Conservation (phyloP, 768 basidiomycete genomes). For the Hortiboletus campestris region DNA sequence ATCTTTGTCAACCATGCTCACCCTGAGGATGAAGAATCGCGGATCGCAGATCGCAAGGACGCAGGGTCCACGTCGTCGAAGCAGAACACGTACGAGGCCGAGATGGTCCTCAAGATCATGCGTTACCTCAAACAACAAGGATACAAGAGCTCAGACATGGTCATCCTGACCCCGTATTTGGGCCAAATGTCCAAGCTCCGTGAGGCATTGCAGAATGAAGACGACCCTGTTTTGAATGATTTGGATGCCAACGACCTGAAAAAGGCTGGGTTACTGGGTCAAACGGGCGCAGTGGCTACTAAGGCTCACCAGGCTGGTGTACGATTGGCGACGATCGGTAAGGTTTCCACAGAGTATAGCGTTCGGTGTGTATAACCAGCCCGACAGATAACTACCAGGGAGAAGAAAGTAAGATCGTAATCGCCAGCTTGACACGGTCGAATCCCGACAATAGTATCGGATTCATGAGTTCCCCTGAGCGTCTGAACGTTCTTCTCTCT, state of each 20-base stretch:
- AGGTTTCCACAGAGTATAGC: not conserved
- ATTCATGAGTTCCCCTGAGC: constrained; percentile 69
- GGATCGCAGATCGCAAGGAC: constrained; percentile 48
- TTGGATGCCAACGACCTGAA: constrained; percentile 60
- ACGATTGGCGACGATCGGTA: constrained; percentile 68
- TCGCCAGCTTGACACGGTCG: constrained; percentile 60
- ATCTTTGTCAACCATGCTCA: constrained; percentile 59
- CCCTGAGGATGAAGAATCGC: constrained; percentile 49
- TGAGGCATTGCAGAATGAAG: constrained; percentile 40
- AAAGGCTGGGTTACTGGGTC: constrained; percentile 51
- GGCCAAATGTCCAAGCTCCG: constrained; percentile 58
- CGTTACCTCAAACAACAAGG: constrained; percentile 69
- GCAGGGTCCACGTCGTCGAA: constrained; percentile 53
- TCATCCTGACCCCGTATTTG: constrained; percentile 67
- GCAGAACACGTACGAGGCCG: constrained; percentile 56
- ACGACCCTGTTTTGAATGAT: constrained; percentile 63
- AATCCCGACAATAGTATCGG: constrained; percentile 58
- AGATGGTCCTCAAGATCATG: constrained; percentile 66
- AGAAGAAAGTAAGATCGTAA: constrained; percentile 69
- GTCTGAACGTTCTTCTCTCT: constrained; percentile 71
- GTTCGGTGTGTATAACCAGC: not conserved
- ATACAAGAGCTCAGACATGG: constrained; percentile 57
- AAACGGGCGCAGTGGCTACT: constrained; percentile 32
- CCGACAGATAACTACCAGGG: constrained; percentile 71
- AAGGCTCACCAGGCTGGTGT: constrained; percentile 42